Evolutionary conservation across 2,329 filamentous ascomycete species (phyloP).

Genomic region (Parasarocladium wereldwijsianum): DNA sequence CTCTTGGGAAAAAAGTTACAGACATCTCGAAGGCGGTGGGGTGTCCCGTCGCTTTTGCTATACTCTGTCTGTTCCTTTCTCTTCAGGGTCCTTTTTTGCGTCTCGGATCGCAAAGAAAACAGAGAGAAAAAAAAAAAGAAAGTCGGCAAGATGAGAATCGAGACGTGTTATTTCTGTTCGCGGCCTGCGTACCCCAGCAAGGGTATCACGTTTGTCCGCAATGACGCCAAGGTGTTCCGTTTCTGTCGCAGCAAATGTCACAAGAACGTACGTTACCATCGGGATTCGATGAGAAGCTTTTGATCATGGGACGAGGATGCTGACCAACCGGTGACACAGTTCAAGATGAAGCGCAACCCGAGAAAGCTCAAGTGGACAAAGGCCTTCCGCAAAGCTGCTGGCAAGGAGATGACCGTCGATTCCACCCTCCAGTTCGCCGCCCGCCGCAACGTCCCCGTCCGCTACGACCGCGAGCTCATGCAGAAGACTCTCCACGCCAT

Average conservation of each 20-base stretch:
- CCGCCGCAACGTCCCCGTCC: constrained; percentile 83
- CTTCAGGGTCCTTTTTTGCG: no score
- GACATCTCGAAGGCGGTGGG: no score
- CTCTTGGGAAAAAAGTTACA: no score
- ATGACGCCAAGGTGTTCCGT: constrained; percentile 33
- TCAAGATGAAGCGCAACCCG: constrained; percentile 98
- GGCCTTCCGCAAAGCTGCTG: constrained; percentile 65
- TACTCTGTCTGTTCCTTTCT: no score
- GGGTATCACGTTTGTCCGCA: constrained; percentile 37
- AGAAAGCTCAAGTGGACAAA: constrained; percentile 97
- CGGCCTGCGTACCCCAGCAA: constrained; percentile 39
- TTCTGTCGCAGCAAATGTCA: constrained; percentile 44
- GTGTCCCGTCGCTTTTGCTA: no score
- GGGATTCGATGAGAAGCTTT: neutral
- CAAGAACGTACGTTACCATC: constrained; percentile 31
- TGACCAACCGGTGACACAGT: constrained; percentile 25
- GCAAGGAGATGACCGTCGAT: constrained; percentile 87
- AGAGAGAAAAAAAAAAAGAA: no score
- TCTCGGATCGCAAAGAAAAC: no score
- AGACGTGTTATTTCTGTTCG: constrained; percentile 30
- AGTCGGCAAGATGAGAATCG: constrained; percentile 18
- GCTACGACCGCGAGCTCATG: constrained; percentile 90
- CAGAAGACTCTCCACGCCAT: constrained; percentile 82
- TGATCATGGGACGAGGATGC: neutral
- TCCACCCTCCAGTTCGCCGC: constrained; percentile 83